A percentile compares a stretch with the other conserved stretches of the same genome.
Evolutionary conservation across 768 basidiomycete species (phyloP).

Genomic region (Boletus subparvulus): DNA sequence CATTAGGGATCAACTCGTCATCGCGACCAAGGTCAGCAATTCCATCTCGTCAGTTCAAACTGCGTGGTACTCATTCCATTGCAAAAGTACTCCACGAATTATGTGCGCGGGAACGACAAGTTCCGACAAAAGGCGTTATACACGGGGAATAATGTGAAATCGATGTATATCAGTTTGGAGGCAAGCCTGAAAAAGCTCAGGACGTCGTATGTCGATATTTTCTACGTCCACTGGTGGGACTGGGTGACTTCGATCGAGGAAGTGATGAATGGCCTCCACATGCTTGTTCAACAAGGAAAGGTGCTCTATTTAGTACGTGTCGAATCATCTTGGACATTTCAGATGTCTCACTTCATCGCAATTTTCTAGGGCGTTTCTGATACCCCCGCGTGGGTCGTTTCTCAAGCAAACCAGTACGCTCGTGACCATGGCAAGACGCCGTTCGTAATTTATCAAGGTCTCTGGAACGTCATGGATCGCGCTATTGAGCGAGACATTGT

Average conservation of each 20-base stretch:
- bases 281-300: slow-evolving; percentile 38
- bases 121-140: slow-evolving; percentile 39
- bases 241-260: slow-evolving; percentile 41
- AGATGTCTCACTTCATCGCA: not conserved
- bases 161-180: slow-evolving; percentile 40
- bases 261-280: slow-evolving; percentile 40
- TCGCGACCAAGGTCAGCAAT: slow-evolving; percentile 40
- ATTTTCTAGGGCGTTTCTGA: slow-evolving; percentile 27
- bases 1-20: slow-evolving; percentile 47
- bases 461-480: slow-evolving; percentile 34
- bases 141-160: slow-evolving; percentile 49
- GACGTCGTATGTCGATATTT: slow-evolving; percentile 23
- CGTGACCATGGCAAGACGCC: slow-evolving; percentile 41
- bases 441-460: slow-evolving; percentile 47
- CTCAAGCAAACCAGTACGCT: slow-evolving; percentile 44
- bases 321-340: too few species aligned
- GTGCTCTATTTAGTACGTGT: slow-evolving; percentile 35
- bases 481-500: slow-evolving; percentile 48
- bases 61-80: not conserved
- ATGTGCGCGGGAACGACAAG: slow-evolving; percentile 7
- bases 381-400: slow-evolving; percentile 41
- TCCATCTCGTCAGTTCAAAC: not conserved
- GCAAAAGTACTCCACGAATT: slow-evolving; percentile 26
- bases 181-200: slow-evolving; percentile 25
- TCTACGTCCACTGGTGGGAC: slow-evolving; percentile 36